These are phyloP conservation scores for Cydonia oblonga DNA, from an alignment of 331 rosid genomes.

Conservation along the genomic window DNA sequence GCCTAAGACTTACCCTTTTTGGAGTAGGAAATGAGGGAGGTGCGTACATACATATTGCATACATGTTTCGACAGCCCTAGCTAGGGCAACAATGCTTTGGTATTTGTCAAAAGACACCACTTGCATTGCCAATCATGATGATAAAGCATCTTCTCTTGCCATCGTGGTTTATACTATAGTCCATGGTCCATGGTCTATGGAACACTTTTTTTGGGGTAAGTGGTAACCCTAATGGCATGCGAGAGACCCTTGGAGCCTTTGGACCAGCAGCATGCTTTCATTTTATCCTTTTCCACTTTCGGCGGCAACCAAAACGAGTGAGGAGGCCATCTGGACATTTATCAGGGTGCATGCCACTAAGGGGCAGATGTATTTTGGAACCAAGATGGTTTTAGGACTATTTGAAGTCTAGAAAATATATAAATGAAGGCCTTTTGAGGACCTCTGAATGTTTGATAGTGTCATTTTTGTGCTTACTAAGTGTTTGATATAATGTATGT, in stretches of 20 bases:
- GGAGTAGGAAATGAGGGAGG: slow-evolving; percentile 23
- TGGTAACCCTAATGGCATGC: slow-evolving; percentile 13
- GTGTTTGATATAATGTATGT: too few species aligned
- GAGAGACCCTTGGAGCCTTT: slow-evolving; percentile 10
- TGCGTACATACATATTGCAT: slow-evolving; percentile 2
- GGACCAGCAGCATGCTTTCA: background rate
- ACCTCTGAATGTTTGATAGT: too few species aligned
- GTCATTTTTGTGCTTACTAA: too few species aligned
- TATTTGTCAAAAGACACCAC: background rate
- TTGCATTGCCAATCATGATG: slow-evolving; percentile 24
- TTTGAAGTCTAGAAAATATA: rapidly evolving
- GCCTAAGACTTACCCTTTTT: slow-evolving; percentile 32
- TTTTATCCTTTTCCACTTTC: slow-evolving; percentile 16
- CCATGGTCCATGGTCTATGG: background rate
- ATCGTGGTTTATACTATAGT: background rate
- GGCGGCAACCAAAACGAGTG: slow-evolving; percentile 15
- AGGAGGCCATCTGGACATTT: too few species aligned
- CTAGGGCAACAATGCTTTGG: too few species aligned
- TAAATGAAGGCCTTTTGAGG: too few species aligned
- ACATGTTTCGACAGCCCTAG: background rate
- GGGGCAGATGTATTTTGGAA: too few species aligned
- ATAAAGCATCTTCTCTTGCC: slow-evolving; percentile 26
- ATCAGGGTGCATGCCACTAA: too few species aligned
- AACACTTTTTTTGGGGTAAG: slow-evolving; percentile 2
- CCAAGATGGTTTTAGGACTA: too few species aligned